Evolutionary conservation across 202 grass and related monocot genomes (phyloP), one percentile per base, ranked within the genome.

Genomic region (Sporobolus alterniflorus): DNA sequence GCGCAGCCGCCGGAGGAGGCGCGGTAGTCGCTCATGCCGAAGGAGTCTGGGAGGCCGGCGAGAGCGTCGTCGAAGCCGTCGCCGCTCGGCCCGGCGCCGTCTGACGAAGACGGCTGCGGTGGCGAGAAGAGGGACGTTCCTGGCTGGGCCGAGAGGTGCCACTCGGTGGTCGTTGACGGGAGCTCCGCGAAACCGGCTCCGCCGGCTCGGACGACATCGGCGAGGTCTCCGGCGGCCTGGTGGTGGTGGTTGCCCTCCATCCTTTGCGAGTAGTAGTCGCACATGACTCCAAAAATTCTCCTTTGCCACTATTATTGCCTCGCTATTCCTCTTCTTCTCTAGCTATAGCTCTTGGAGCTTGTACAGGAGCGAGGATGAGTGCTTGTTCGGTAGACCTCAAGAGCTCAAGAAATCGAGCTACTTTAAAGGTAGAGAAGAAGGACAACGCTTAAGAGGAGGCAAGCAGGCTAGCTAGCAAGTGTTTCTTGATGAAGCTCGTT

Each of bases 221-320:
- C 85, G 72, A 99, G 91, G 89, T 96, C 96, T 2, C 88, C 88
- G 21, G 82, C 89, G 20, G 83, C 88, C 75, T 12, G 49, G 52
- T 91, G 81, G n/a, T 88, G 84, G 22, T 17, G 77, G 73, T 90
- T 83, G 31, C 80, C 81, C 49, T 91, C 91, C 86, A 76, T 83
- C 85, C 77, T 75, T 82, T 90, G 85, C 89, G 87, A 86, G 85
- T 84, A 94, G 88, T 85, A 99, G 87, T 97, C 97, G 71, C 97
- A 96, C 93, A 96, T 89, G 76, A 69, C 42, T 69, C 55, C 15
- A 3, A 5, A 14, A 34, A 21, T 21, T 73, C 17, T 59, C 31
- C 21, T 56, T 26, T 28, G 30, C 33, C n/a, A n/a, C n/a, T n/a
- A n/a, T n/a, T n/a, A n/a, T n/a, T n/a, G n/a, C n/a, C n/a, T n/a